Conservation (phyloP, 2,329 filamentous ascomycete species). For the Trichoderma guizhouense region DNA sequence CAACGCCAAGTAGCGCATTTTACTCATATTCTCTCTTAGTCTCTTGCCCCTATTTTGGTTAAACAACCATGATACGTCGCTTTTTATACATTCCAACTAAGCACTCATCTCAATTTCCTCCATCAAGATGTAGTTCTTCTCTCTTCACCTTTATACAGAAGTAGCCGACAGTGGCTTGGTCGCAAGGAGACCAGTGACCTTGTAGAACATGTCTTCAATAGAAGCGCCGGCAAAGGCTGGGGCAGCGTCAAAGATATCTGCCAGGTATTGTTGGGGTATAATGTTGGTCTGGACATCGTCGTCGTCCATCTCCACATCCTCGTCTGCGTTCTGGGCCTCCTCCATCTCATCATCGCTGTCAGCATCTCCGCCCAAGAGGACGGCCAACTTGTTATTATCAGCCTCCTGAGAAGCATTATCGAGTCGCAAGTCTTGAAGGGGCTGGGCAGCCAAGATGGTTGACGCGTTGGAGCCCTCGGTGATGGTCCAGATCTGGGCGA, state of each 20-base stretch:
- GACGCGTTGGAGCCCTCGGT: slow-evolving; percentile 57
- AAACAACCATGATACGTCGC: neutral
- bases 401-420: slow-evolving; percentile 35
- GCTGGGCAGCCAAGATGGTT: slow-evolving; percentile 50
- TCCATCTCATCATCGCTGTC: slow-evolving; percentile 42
- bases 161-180: slow-evolving; percentile 46
- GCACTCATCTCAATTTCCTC: neutral
- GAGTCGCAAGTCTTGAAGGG: slow-evolving; percentile 53
- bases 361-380: slow-evolving; percentile 38
- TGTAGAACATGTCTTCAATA: slow-evolving; percentile 72
- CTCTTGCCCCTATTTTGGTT: neutral
- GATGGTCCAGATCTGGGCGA: slow-evolving; percentile 66
- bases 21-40: neutral
- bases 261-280: slow-evolving; percentile 64
- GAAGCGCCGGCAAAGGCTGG: slow-evolving; percentile 67
- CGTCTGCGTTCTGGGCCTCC: slow-evolving; percentile 33
- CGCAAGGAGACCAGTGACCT: slow-evolving; percentile 60
- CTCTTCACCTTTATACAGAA: slow-evolving; percentile 17
- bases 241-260: slow-evolving; percentile 66
- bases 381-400: slow-evolving; percentile 27
- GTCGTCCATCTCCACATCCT: slow-evolving; percentile 45
- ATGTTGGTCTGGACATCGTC: slow-evolving; percentile 55
- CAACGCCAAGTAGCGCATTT: neutral
- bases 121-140: neutral
- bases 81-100: neutral